These are phyloP conservation scores for Solanum chiquidenum DNA, from an alignment of 257 asterid genomes.

Conservation along the genomic window DNA sequence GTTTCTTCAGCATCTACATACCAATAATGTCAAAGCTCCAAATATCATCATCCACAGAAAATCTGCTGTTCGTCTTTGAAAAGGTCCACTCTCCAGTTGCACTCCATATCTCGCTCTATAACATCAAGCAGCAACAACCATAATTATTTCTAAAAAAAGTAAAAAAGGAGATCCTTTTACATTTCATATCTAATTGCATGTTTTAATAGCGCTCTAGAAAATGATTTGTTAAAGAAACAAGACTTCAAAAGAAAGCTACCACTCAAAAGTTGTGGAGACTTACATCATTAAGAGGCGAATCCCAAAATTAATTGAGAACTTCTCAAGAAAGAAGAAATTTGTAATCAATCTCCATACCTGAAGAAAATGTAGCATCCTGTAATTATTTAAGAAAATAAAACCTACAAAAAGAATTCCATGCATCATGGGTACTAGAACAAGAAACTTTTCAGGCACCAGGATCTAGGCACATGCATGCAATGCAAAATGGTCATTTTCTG, in stretches of 20 bases:
- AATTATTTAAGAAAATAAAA: neutral
- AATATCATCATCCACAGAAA: slow-evolving; percentile 97
- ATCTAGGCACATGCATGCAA: neutral
- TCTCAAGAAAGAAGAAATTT: slow-evolving; percentile 78
- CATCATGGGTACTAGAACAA: neutral
- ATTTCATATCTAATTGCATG: slow-evolving; percentile 1
- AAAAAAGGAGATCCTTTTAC: neutral
- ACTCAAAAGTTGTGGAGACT: slow-evolving; percentile 16
- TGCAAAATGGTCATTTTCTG: neutral
- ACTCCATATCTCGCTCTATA: slow-evolving; percentile 95
- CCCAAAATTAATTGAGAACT: slow-evolving; percentile 86
- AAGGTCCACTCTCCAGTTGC: slow-evolving; percentile 87
- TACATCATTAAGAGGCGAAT: slow-evolving; percentile 98
- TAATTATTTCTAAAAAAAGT: neutral
- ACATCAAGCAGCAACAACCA: slow-evolving; percentile 7
- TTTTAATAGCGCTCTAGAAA: neutral
- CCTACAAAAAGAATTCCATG: neutral
- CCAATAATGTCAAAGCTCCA: slow-evolving; percentile 80
- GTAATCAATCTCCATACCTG: slow-evolving; percentile 84
- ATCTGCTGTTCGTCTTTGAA: slow-evolving; percentile 88
- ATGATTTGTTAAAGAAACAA: neutral
- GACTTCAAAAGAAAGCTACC: neutral
- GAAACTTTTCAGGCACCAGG: neutral
- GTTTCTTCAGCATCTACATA: slow-evolving; percentile 11
- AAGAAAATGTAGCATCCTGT: neutral